Conservation (phyloP, 192 early-diverging fungal genomes). For the Chytriomyces hyalinus region DNA sequence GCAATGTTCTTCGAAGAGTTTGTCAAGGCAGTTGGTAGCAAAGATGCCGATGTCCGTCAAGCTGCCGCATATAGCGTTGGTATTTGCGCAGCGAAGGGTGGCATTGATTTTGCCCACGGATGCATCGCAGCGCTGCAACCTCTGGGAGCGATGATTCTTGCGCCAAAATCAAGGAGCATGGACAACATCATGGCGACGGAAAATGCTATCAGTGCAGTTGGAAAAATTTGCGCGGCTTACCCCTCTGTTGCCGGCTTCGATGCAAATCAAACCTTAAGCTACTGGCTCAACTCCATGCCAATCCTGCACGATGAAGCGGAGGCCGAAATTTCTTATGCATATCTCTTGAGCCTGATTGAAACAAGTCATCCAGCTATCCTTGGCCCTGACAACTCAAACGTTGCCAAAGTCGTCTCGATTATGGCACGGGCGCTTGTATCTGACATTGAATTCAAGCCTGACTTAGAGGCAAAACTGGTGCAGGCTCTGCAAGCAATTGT, state of each 20-base stretch:
- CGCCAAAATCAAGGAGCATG: conserved; percentile 64
- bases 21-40: conserved; percentile 61
- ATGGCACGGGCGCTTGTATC: conserved; percentile 67
- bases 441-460: conserved; percentile 21
- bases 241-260: conserved; percentile 29
- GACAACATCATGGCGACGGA: conserved; percentile 90
- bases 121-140: conserved; percentile 73
- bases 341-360: conserved; percentile 38
- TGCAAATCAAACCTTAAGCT: conserved; percentile 47
- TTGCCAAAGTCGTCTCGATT: conserved; percentile 64
- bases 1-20: conserved; percentile 72
- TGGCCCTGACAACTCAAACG: conserved; percentile 64
- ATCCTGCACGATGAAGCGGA: conserved; percentile 89
- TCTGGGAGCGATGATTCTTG: conserved; percentile 76
- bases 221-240: conserved; percentile 69
- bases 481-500: conserved; percentile 14
- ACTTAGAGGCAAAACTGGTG: conserved; percentile 22
- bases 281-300: conserved; percentile 82
- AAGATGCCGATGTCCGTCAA: conserved; percentile 82
- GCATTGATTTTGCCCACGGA: conserved; percentile 76
- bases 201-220: conserved; percentile 89
- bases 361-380: conserved; percentile 65
- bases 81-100: conserved; percentile 88
- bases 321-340: conserved; percentile 75
- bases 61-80: conserved; percentile 94